Conservation (phyloP, 768 basidiomycete species). For the Leccinum imitatum region DNA sequence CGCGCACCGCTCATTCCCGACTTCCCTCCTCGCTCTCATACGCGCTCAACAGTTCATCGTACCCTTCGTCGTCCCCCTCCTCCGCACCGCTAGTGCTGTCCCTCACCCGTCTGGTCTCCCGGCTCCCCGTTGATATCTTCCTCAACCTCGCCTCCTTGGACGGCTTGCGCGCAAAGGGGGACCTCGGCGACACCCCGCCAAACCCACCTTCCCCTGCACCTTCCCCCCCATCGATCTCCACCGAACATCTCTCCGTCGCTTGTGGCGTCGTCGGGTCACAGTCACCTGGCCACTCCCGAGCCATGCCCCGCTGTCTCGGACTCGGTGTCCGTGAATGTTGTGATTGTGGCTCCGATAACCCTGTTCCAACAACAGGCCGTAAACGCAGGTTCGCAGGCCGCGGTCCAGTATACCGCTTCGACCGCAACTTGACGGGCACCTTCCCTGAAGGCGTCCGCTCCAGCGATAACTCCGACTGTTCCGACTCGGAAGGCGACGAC, state of each 20-base stretch:
- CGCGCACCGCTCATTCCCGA: conserved; percentile 21
- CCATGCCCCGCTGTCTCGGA: conserved; percentile 48
- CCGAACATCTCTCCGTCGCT: conserved; percentile 47
- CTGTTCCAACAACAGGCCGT: conserved; percentile 24
- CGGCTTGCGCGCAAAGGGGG: conserved; percentile 28
- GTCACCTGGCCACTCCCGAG: conserved; percentile 54
- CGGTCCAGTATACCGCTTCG: conserved; percentile 45
- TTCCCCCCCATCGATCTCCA: conserved; percentile 22
- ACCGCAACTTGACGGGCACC: conserved; percentile 44
- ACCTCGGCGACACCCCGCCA: conserved; percentile 22
- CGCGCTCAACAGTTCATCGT: conserved; percentile 74
- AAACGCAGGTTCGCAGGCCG: conserved; percentile 51
- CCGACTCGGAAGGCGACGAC: conserved; percentile 29
- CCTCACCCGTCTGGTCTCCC: conserved; percentile 38
- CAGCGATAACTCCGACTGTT: conserved; percentile 39
- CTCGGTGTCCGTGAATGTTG: conserved; percentile 36
- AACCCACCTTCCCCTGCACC: neutral
- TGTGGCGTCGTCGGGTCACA: conserved; percentile 57
- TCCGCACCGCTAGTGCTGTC: conserved; percentile 59
- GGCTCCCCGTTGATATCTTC: conserved; percentile 48
- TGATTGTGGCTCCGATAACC: conserved; percentile 28
- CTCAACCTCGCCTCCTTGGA: conserved; percentile 37
- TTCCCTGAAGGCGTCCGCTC: conserved; percentile 34
- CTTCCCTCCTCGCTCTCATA: conserved; percentile 74
- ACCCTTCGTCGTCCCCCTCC: conserved; percentile 75